Evolutionary conservation across 2,329 filamentous ascomycete species (phyloP), one percentile per base, ranked within the genome.

Genomic region (Berkeleyomyces rouxiae): DNA sequence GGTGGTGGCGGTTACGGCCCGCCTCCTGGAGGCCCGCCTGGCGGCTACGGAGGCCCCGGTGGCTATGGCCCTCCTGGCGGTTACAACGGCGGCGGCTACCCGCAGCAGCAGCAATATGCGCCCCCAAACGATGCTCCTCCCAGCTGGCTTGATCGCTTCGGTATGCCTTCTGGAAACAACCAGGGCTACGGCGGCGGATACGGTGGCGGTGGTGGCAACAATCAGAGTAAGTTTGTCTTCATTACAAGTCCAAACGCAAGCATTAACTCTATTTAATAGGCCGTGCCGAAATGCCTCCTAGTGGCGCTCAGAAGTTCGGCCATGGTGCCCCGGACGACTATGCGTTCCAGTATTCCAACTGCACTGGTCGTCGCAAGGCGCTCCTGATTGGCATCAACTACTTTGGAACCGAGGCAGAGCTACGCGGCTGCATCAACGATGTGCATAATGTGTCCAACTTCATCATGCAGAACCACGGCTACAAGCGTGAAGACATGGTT

Each of bases 321-420:
- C 79, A 84, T 67, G 86, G 86, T 65, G 86, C 86, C 0, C 86
- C 86, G 1, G 72, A 78, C 23, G 79, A 78, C 66, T 89, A 89
- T 71, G 83, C 79, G 5, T 90, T 88, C 75, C 84, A 88, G 73
- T 89, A 88, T 76, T 87, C 84, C 63, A 83, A 84, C 70, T 90
- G 87, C 71, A 85, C 82, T 5, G 87, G 87, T 61, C 80, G 79
- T 67, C 79, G 86, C 69, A 89, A 88, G 75, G 87, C 87, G 6
- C 75, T 90, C 63, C 75, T 90, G 63, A 88, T 90, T 66, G 87
- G 87, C 61, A 88, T 90, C 77, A 90, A 90, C 77, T 90, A 90
- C 76, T 86, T 89, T 68, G 82, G 83, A 61, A 84, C 87, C 70
- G 74, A 83, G 31, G 86, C 82, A 58, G 84, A 88, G 76, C 79